phyloP scores from a whole-genome alignment of 2,329 filamentous ascomycete species.

The Rutstroemia sydowiana region DNA sequence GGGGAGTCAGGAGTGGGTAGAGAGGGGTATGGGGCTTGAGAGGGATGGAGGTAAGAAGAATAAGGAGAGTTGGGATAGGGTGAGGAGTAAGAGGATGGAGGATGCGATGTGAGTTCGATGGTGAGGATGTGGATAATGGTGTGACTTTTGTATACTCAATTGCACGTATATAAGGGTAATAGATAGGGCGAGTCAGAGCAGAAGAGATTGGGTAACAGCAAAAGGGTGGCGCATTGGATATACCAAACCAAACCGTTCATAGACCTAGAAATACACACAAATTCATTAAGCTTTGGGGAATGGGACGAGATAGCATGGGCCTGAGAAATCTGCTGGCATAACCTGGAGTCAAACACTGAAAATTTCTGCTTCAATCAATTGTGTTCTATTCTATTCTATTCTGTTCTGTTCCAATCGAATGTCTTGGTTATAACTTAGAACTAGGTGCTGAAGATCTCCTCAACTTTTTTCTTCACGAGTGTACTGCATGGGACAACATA shows the following conservation, averaged over 20 bases:
- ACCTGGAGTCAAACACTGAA: too few relatives aligned
- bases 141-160: background rate
- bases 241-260: background rate
- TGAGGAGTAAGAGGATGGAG: constrained; percentile 41
- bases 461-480: too few relatives aligned
- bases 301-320: too few relatives aligned
- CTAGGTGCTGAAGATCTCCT: too few relatives aligned
- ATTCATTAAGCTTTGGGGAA: background rate
- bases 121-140: background rate
- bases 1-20: constrained; percentile 92
- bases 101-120: constrained; percentile 31
- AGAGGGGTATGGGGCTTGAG: constrained; percentile 55
- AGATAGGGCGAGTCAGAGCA: background rate
- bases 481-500: too few relatives aligned
- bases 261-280: background rate
- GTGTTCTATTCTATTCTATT: too few relatives aligned
- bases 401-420: too few relatives aligned
- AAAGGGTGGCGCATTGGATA: background rate
- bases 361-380: too few relatives aligned
- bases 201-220: background rate
- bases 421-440: too few relatives aligned
- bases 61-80: constrained; percentile 40
- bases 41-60: constrained; percentile 37
- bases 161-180: background rate
- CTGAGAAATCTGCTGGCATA: too few relatives aligned